phyloP scores from a whole-genome alignment of 140 eudicot species.

The Bidens hawaiensis region DNA sequence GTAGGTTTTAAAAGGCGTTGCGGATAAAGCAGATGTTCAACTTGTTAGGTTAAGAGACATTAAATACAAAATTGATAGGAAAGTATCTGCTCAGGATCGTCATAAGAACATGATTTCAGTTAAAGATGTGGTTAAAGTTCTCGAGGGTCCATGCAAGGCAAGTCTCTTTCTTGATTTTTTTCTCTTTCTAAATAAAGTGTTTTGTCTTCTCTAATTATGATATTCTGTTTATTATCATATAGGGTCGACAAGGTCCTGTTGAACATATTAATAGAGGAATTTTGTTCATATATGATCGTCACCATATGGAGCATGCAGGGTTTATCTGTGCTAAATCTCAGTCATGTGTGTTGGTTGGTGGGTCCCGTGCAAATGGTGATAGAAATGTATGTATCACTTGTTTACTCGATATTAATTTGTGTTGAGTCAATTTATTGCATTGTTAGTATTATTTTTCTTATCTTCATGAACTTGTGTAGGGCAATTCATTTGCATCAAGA shows the following conservation, averaged over 20 bases:
- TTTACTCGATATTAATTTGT: not conserved
- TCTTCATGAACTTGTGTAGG: constrained; percentile 36
- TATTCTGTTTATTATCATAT: not conserved
- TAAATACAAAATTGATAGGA: constrained; percentile 76
- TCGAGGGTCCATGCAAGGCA: constrained; percentile 86
- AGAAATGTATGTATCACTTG: constrained; percentile 48
- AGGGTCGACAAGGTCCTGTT: constrained; percentile 99
- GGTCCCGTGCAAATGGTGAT: constrained; percentile 69
- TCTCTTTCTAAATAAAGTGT: not conserved
- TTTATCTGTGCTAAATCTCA: constrained; percentile 86
- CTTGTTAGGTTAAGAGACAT: constrained; percentile 88
- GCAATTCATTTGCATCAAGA: constrained; percentile 52
- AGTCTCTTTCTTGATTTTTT: constrained; percentile 5
- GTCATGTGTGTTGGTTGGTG: constrained; percentile 80
- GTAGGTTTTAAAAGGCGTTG: constrained; percentile 86
- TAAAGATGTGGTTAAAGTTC: constrained; percentile 88
- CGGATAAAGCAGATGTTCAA: constrained; percentile 83
- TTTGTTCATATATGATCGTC: constrained; percentile 82
- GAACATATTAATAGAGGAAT: constrained; percentile 75
- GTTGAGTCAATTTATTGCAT: not conserved
- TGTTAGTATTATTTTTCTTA: not conserved
- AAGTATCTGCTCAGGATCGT: constrained; percentile 68
- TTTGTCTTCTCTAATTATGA: constrained; percentile 2
- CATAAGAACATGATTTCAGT: constrained; percentile 58
- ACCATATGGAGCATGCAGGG: constrained; percentile 97